phyloP scores from a whole-genome alignment of 257 asterid genomes.

The Jasminum sambac region DNA sequence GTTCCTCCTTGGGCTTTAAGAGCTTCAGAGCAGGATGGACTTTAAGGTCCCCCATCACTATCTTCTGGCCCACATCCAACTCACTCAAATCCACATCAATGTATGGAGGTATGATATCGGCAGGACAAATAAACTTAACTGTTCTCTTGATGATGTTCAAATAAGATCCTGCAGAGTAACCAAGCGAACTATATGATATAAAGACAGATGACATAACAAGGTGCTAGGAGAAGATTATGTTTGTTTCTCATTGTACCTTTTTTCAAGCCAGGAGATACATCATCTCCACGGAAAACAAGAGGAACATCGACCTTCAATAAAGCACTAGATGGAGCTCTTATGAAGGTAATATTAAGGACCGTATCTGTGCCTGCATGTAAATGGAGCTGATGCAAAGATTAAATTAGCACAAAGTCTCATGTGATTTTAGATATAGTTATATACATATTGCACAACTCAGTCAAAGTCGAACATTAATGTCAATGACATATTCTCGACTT shows the following conservation, averaged over 20 bases:
- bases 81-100: slow-evolving; percentile 90
- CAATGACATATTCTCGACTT: too few relatives aligned
- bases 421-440: neutral
- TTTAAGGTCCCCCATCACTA: slow-evolving; percentile 68
- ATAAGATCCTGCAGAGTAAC: slow-evolving; percentile 56
- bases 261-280: slow-evolving; percentile 82
- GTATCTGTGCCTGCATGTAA: slow-evolving; percentile 78
- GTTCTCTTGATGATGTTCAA: slow-evolving; percentile 82
- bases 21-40: slow-evolving; percentile 90
- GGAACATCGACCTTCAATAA: slow-evolving; percentile 77
- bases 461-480: too few relatives aligned
- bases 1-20: slow-evolving; percentile 37
- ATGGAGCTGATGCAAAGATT: slow-evolving; percentile 68
- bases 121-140: slow-evolving; percentile 75
- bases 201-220: neutral
- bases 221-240: neutral
- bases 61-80: slow-evolving; percentile 81
- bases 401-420: slow-evolving; percentile 31
- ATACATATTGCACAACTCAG: too few relatives aligned
- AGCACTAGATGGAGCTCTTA: slow-evolving; percentile 85
- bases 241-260: slow-evolving; percentile 50
- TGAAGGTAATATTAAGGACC: slow-evolving; percentile 81
- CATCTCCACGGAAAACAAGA: slow-evolving; percentile 79
- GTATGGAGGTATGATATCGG: slow-evolving; percentile 82
- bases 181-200: slow-evolving; percentile 2